Base-by-base conservation (phyloP, 73 alveolate genomes). In the Effrenium voratum region DNA sequence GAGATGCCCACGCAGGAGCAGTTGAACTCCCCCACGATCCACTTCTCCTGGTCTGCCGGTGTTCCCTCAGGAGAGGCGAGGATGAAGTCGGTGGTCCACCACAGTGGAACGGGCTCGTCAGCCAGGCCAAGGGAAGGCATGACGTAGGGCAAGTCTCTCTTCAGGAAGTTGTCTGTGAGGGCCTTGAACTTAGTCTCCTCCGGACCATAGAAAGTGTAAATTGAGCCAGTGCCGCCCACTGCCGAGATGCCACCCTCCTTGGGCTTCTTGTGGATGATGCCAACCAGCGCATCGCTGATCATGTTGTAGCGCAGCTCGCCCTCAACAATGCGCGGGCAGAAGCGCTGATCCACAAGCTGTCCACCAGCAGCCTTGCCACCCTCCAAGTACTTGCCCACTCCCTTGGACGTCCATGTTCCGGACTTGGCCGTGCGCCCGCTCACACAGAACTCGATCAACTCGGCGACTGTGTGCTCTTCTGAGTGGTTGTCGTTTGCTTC, bases 191-290 rank as follows among this genome's bases (percentile, higher is more conserved):
- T 38, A 4, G 72, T 40, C 40, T 38, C 24, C 12, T 40, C 41
- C 38, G 63, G 22, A 0, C 92, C 92, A 36, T 87, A 87, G 52
- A 59, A 63, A 50, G 84, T 87, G 85, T 87, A 87, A 50, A 66
- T 45, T n/a, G 95, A 88, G 41, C 95, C 95, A 6, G 95, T 88
- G 28, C 95, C 95, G 12, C 95, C 95, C 85, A 88, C 95, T 19
- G 95, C 95, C 19, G 95, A 88, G 72, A 88, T 88, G 38, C 95
- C 95, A 26, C 95, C 95, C 81, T 68, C 95, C 95, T 88, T 88
- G 86, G 95, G 95, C 86, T 88, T 88, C 95, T 88, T 88, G 95
- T 88, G 95, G 44, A 88, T 88, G 41, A 88, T 52, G 52, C 95
- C 95, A 30, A 70, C 45, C 92, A 82, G 34, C 36, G 92, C 46